phyloP scores from a whole-genome alignment of 225 moss, liverwort and hornwort genomes.

The Antitrichia curtipendula region DNA sequence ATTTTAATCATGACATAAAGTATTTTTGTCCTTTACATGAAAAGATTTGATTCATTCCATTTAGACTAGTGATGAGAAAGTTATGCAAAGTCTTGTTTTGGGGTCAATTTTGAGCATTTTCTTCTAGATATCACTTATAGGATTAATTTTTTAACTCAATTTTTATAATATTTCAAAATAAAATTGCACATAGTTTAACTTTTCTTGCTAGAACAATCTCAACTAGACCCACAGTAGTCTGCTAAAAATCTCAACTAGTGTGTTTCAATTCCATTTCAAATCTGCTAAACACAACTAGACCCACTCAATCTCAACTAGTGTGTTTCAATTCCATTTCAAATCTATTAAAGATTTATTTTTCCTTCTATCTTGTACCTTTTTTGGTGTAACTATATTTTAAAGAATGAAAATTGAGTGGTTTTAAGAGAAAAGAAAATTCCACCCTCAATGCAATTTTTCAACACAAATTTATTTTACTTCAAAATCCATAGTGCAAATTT shows the following conservation, averaged over 20 bases:
- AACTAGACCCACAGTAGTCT: no score
- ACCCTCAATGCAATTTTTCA: fast-evolving
- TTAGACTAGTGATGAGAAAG: not conserved
- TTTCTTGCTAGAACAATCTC: not conserved
- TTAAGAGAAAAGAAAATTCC: not conserved
- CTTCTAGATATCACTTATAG: fast-evolving
- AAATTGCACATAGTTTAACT: fast-evolving
- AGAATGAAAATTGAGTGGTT: no score
- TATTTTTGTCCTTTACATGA: not conserved
- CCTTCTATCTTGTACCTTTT: not conserved
- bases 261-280: no score
- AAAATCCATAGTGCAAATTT: no score
- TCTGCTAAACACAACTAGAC: no score
- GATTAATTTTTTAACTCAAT: not conserved
- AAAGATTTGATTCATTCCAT: not conserved
- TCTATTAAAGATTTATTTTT: not conserved
- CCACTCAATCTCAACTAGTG: no score
- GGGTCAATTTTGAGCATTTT: fast-evolving
- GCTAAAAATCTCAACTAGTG: no score
- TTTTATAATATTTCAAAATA: not conserved
- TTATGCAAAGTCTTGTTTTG: not conserved
- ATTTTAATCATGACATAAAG: no score
- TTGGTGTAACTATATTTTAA: fast-evolving
- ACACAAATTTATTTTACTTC: no score
- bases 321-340: not conserved